Evolutionary conservation across 345 rosid species (phyloP).

Genomic region (Populus tremula): DNA sequence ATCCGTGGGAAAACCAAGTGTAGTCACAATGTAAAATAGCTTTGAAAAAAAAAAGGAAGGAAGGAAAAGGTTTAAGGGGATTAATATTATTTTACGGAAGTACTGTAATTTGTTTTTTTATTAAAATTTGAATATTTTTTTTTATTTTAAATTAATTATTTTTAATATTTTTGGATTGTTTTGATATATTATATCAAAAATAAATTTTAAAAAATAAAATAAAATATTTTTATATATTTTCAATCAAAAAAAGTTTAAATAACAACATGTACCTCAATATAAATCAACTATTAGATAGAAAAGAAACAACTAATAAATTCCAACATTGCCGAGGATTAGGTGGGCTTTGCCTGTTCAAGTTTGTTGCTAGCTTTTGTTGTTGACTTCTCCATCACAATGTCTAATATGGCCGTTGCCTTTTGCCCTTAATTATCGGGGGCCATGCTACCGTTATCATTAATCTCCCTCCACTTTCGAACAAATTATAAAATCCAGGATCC

Average conservation of each 20-base stretch:
- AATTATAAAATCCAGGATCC: neutral
- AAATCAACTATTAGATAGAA: neutral
- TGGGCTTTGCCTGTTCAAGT: neutral
- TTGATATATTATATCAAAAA: too few relatives aligned
- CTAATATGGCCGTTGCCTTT: neutral
- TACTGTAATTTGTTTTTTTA: too few relatives aligned
- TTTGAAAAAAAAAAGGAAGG: neutral
- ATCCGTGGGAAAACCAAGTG: neutral
- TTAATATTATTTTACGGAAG: neutral
- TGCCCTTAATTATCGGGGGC: slow-evolving; percentile 30
- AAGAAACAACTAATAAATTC: slow-evolving; percentile 10
- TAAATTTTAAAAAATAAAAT: too few relatives aligned
- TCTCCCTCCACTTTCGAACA: slow-evolving; percentile 12
- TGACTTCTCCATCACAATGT: slow-evolving; percentile 18
- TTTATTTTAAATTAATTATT: too few relatives aligned
- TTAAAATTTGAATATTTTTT: too few relatives aligned
- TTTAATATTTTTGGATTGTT: too few relatives aligned
- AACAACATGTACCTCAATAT: too few relatives aligned
- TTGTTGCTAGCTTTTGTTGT: slow-evolving; percentile 2
- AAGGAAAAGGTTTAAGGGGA: neutral
- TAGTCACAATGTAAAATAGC: neutral
- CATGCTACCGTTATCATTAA: slow-evolving; percentile 46
- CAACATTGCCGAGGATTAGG: slow-evolving; percentile 9
- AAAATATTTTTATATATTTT: too few relatives aligned
- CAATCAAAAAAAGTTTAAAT: too few relatives aligned